These are phyloP conservation scores for Malus hybrid DNA, from an alignment of 331 rosid genomes.

Conservation along the genomic window DNA sequence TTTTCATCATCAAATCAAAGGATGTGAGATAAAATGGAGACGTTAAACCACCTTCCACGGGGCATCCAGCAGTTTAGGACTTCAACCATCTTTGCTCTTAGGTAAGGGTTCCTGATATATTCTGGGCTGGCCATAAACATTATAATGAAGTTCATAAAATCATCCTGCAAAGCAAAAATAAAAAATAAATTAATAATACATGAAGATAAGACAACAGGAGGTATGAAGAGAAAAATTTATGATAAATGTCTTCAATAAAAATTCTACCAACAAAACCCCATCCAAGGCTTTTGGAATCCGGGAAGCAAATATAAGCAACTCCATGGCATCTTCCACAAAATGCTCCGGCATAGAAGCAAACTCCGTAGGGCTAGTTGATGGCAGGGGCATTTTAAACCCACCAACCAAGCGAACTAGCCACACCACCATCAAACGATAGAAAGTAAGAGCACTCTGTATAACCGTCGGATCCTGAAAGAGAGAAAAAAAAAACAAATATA, in stretches of 20 bases:
- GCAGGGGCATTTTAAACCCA: constrained; percentile 96
- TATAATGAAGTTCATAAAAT: constrained; percentile 91
- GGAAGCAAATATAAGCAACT: constrained; percentile 90
- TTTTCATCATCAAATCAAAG: constrained; percentile 18
- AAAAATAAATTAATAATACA: background rate
- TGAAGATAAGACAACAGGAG: background rate
- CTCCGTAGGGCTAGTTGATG: constrained; percentile 67
- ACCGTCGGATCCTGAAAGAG: constrained; percentile 62
- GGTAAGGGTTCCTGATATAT: constrained; percentile 80
- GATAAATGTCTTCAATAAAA: constrained; percentile 1
- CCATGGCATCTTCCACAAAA: constrained; percentile 99
- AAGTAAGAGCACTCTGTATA: constrained; percentile 71
- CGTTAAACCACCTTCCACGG: constrained; percentile 61
- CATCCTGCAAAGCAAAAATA: constrained; percentile 62
- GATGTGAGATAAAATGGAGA: constrained; percentile 12
- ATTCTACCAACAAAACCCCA: constrained; percentile 71
- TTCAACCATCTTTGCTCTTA: constrained; percentile 98
- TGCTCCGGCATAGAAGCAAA: constrained; percentile 96
- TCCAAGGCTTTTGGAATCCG: constrained; percentile 96
- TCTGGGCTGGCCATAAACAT: constrained; percentile 99
- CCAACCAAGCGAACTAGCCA: constrained; percentile 97
- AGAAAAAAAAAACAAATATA: constrained; percentile 8
- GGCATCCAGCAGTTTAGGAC: constrained; percentile 99
- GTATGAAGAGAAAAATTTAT: background rate
- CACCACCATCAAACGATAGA: constrained; percentile 81